Base-by-base conservation (phyloP, 148 eudicot species). In the Rhododendron ferrugineum region DNA sequence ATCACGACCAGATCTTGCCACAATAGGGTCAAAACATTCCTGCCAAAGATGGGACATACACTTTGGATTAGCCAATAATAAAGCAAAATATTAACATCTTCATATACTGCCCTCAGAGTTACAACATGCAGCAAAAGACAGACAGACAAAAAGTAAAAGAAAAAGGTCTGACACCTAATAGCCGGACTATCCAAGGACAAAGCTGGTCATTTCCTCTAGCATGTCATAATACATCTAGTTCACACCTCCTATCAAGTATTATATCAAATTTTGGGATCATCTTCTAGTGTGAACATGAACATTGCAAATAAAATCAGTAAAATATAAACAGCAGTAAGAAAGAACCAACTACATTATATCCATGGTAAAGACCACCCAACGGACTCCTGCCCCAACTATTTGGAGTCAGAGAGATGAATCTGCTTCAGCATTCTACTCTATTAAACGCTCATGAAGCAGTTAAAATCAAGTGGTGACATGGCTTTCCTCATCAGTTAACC, bases 21-120 rank as follows among this genome's bases (percentile, higher is more conserved):
- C 91, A 90, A 97, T 95, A 82, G 99, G 98, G 88, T 93, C 95
- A 86, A 97, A 97, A 86, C 97, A 92, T 84, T 95, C 99, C 99
- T 97, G 93, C 58, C 52, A 78, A 87, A 84, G 46, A 80, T 83
- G 52, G 78, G 16, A 78, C 50, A 79, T 22, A 75, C 23, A 50
- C 64, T 23, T 54, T 8, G 8, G 30, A 44, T 58, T 36, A 85
- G 81, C 28, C 30, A 8, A 72, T 47, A 34, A 82, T 30, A 18
- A 26, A 54, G 13, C 68, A 72, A 56, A 36, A 86, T 6, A 42
- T 40, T 16, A 34, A 20, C 47, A 40, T 82, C 75, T 26, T 82
- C 37, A 82, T 42, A 14, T 4, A 37, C 36, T 40, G 52, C 18
- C 22, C 5, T 82, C 50, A 23, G 13, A 37, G 50, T 79, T 47